Base-by-base conservation (phyloP, 2,329 filamentous ascomycete species). In the Xenoacremonium recifei region DNA sequence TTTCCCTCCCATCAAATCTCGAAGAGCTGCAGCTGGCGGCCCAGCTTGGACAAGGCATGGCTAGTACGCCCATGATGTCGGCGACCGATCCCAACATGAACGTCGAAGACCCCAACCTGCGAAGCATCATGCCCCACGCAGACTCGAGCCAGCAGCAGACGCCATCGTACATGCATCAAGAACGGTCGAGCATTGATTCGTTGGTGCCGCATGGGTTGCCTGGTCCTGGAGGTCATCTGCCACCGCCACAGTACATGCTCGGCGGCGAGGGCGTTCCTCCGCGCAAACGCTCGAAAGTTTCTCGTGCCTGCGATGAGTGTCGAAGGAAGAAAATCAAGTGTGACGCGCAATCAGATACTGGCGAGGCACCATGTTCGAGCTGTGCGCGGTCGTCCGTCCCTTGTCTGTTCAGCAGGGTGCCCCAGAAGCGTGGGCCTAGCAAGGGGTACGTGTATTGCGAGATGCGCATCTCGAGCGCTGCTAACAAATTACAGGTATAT, bases 241-340 rank as follows among this genome's bases (percentile, higher is more conserved):
- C 69, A 43, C 50, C 66, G 42, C 55, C 61, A 3, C 61, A 65
- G 30, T 70, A 69, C 39, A 64, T 67, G 17, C 61, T 70, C 35
- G 74, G 75, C 35, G 74, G 75, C 29, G 82, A 85, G 49, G 75
- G 74, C 44, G 81, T 82, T 10, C 79, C 83, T 12, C 84, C 85
- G 0, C 74, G 85, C 48, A 93, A 93, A 63, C 76, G 89, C 45
- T 87, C 85, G 5, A 95, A 95, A 64, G 89, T 93, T 5, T 95
- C 89, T 10, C 79, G 89, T 27, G 90, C 89, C 2, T 96, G 89
- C 57, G 89, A 96, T 60, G 89, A 95, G 61, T 95, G 89, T 61
- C 78, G 90, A 32, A 79, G 89, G 41, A 95, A 95, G 67, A 95
- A 92, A 71, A 89, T 95, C 45, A 88, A 89, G 59, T 96, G 90